Evolutionary conservation across 768 basidiomycete species (phyloP).

Genomic region (Cystofilobasidium ferigula): DNA sequence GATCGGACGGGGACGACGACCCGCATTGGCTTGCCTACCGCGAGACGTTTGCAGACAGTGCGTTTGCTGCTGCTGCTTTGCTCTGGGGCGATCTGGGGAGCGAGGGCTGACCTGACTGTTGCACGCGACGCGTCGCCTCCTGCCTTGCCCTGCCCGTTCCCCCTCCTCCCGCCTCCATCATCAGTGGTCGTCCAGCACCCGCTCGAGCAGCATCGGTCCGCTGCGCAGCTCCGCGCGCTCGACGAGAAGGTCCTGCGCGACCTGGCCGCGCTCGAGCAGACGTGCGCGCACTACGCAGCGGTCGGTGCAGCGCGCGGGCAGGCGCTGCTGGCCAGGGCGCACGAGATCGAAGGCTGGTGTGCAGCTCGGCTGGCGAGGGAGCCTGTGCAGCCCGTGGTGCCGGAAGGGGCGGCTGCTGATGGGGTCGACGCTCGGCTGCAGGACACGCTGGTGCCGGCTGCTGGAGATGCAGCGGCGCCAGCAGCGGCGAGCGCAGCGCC

Average conservation of each 20-base stretch:
- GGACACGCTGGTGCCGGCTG: too few relatives aligned
- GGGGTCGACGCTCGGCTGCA: too few relatives aligned
- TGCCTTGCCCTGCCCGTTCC: not conserved
- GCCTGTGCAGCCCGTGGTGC: too few relatives aligned
- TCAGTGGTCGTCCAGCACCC: conserved; percentile 5
- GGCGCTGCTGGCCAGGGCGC: not conserved
- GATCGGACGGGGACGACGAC: too few relatives aligned
- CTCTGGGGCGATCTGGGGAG: not conserved
- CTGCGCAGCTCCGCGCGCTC: not conserved
- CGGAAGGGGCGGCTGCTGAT: too few relatives aligned
- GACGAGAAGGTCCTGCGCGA: not conserved
- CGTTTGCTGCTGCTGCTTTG: not conserved
- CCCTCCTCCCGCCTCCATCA: not conserved
- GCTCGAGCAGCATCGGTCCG: not conserved
- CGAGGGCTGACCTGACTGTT: not conserved
- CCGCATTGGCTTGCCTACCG: not conserved
- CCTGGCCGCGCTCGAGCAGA: not conserved
- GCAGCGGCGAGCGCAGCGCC: too few relatives aligned
- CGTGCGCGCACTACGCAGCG: not conserved
- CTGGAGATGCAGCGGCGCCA: too few relatives aligned
- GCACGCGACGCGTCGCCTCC: too few relatives aligned
- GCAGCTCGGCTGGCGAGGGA: too few relatives aligned
- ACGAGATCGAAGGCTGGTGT: not conserved
- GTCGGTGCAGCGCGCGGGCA: not conserved
- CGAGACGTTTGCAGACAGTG: not conserved